phyloP scores from a whole-genome alignment of 2,329 filamentous ascomycete species.

The Fusarium piperis region DNA sequence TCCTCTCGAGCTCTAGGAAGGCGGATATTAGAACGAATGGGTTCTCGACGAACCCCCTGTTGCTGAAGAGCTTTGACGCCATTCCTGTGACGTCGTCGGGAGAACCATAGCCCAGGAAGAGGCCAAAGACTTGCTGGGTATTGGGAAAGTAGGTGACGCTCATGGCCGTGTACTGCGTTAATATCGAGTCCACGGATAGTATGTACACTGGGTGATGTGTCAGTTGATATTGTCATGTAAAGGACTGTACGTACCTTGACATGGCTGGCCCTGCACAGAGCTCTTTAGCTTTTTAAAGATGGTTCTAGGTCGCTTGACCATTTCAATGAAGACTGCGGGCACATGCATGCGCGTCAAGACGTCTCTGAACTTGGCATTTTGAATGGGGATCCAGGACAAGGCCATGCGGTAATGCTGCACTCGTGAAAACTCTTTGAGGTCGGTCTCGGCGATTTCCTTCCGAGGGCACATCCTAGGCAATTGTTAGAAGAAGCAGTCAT shows the following conservation, averaged over 20 bases:
- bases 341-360: not conserved
- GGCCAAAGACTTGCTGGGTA: not conserved
- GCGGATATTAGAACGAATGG: constrained; percentile 8
- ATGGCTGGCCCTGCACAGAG: not conserved
- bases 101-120: constrained; percentile 2
- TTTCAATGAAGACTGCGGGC: not conserved
- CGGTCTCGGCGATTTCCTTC: not conserved
- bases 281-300: not conserved
- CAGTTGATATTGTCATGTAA: no score
- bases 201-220: constrained; percentile 1
- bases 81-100: not conserved
- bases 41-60: constrained; percentile 1
- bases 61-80: not conserved
- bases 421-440: not conserved
- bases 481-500: not conserved
- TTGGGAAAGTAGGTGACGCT: constrained; percentile 10
- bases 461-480: not conserved
- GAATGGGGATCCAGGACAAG: not conserved
- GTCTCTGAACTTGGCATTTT: not conserved
- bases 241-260: not conserved
- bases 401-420: not conserved
- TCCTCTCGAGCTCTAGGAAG: constrained; percentile 3
- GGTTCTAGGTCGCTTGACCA: not conserved
- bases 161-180: constrained; percentile 9
- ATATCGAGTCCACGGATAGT: constrained; percentile 5